Conservation (phyloP, 2,329 filamentous ascomycete genomes). For the Xylaria sp. region DNA sequence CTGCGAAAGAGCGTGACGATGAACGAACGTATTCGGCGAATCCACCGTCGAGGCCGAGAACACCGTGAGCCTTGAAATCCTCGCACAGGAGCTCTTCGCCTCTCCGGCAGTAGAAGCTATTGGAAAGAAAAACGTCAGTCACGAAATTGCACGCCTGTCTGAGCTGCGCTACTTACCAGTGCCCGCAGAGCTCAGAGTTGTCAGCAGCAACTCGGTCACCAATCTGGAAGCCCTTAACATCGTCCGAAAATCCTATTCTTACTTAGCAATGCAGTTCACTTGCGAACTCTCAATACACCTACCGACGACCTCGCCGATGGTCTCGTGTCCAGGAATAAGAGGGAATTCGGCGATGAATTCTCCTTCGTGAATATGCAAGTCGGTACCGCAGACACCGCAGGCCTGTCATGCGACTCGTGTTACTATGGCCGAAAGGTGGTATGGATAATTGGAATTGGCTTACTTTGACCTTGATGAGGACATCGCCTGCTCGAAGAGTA, state of each 20-base stretch:
- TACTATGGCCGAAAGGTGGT: constrained; percentile 28
- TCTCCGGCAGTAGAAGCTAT: constrained; percentile 74
- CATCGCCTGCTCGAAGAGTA: constrained; percentile 67
- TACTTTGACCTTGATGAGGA: constrained; percentile 74
- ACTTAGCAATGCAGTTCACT: constrained; percentile 27
- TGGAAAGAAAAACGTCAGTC: constrained; percentile 28
- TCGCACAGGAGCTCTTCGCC: constrained; percentile 76
- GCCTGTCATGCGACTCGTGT: constrained; percentile 43
- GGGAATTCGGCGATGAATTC: constrained; percentile 74
- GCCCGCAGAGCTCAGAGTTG: constrained; percentile 74
- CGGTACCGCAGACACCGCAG: constrained; percentile 53
- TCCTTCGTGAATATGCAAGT: constrained; percentile 72
- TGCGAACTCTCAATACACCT: constrained; percentile 28
- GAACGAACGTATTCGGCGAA: constrained; percentile 73
- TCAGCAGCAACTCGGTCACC: constrained; percentile 74
- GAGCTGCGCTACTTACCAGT: constrained; percentile 58
- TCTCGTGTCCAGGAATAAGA: constrained; percentile 75
- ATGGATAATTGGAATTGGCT: constrained; percentile 25
- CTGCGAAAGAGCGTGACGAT: neutral
- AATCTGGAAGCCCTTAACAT: constrained; percentile 69
- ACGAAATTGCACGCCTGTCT: neutral
- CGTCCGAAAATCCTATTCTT: constrained; percentile 51
- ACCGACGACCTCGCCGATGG: constrained; percentile 71
- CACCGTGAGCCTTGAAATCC: constrained; percentile 73
- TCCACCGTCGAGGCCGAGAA: constrained; percentile 72